Base-by-base conservation (phyloP, 192 early-diverging fungal genomes). In the Oehlia diaphana region DNA sequence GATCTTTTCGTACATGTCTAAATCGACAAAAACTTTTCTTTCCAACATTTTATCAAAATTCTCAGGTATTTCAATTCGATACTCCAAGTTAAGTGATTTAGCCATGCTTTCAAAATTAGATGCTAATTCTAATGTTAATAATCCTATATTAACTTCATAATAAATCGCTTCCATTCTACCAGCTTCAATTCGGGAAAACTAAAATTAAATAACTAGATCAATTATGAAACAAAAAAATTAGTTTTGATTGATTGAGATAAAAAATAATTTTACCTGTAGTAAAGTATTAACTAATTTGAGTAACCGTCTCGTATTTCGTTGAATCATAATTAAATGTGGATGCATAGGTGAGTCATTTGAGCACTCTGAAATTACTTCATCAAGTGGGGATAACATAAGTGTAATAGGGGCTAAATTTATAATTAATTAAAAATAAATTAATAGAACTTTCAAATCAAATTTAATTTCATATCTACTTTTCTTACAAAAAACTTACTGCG, bases 1-100 rank as follows among this genome's bases (percentile, higher is more conserved):
- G 31, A 92, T 87, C n/a, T 88, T 89, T 68, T 87, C 84, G 82
- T 86, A 91, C 88, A 92, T 90, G 63, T 90, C 89, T 14, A 80
- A 79, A 69, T 92, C 91, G 5, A 92, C 78, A 79, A 80, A 92
- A 13, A 82, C 37, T 42, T 64, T 64, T 21, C 31, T n/a, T 44
- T 35, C 35, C 19, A 77, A 9, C 10, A 6, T 12, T 13, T 28
- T 63, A 47, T 42, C 14, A 47, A 77, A 49, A 42, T 26, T 37
- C 6, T 66, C 75, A 2, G 75, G 63, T 42, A 77, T 77, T 3
- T 87, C 86, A 44, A 87, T 82, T 21, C 74, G 74, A 65, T 79
- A 89, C 7, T 86, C 33, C 21, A 91, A 68, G 26, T 83, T 81
- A 21, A 84, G 82, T 58, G 85, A 84, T 76, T 81, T 83, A 37